Evolutionary conservation across 352 stramenopile species (phyloP).

Genomic region (Phytophthora melonis): DNA sequence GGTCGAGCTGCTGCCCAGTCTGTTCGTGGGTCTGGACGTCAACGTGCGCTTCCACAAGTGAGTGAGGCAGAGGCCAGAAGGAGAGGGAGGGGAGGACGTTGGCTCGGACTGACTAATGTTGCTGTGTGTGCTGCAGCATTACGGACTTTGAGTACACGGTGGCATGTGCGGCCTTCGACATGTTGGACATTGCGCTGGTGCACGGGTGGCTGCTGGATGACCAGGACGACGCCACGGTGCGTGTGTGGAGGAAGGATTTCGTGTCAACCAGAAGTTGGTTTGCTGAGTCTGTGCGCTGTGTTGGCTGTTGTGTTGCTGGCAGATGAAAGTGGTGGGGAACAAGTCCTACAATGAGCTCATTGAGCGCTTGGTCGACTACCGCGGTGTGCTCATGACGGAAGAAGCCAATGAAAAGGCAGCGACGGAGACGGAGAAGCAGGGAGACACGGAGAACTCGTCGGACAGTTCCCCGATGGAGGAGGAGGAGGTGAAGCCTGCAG

Average conservation of each 20-base stretch:
- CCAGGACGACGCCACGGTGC: conserved; percentile 85
- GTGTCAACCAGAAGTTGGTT: background rate
- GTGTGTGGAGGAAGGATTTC: background rate
- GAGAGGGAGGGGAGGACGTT: background rate
- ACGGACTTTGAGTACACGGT: conserved; percentile 97
- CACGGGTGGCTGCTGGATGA: conserved; percentile 98
- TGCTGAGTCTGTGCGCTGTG: conserved; percentile 5
- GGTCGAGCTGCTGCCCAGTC: conserved; percentile 83
- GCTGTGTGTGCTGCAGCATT: conserved; percentile 53
- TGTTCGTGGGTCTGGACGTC: conserved; percentile 97
- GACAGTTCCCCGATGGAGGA: conserved; percentile 20
- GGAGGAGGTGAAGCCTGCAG: conserved; percentile 26
- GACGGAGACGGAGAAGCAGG: conserved; percentile 1
- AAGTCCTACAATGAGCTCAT: conserved; percentile 99
- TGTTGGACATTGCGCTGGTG: conserved; percentile 95
- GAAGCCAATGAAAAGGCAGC: conserved; percentile 31
- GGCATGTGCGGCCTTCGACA: conserved; percentile 96
- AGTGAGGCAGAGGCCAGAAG: conserved; percentile 3
- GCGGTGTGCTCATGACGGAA: conserved; percentile 74
- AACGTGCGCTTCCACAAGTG: conserved; percentile 97
- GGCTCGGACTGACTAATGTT: background rate
- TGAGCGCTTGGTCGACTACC: conserved; percentile 93
- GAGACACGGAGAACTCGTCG: background rate
- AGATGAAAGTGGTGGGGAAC: conserved; percentile 82
- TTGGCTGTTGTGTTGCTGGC: background rate